Base-by-base conservation (phyloP, 768 basidiomycete species). In the Paxillus involutus region DNA sequence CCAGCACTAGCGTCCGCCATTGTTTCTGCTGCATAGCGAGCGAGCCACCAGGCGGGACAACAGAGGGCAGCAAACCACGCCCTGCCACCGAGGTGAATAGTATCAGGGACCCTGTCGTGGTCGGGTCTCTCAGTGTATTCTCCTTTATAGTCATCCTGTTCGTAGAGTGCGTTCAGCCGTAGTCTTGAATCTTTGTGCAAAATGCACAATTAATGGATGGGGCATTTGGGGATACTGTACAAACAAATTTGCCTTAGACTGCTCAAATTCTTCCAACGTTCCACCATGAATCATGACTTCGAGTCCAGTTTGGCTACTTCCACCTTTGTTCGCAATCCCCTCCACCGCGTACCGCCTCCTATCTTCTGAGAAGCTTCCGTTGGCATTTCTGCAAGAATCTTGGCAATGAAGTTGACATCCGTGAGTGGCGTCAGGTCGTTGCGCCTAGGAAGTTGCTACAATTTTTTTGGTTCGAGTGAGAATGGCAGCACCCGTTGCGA, bases 391-490 rank as follows among this genome's bases (percentile, higher is more conserved):
- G 84, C 77, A 30, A 94, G 75, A 10, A 82, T 73, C 59, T 87
- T 85, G 32, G 85, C 83, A 37, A 98, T 86, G 70, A 89, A 98
- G 47, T 81, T 87, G 16, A 88, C 78, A 62, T 96, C 91, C 1
- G 94, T 97, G 17, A 99, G 78, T 3, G 91, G 91, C 0, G 90
- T 89, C 41, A 97, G 70, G 69, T 99, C 97, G 59, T 89, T 82
- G 24, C 83, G 82, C 59, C 73, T 80, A 0, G 88, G 89, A 0
- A 91, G 76, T 63, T 77, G 78, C 89, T 92, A 17, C 16, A 9
- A 11, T 26, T 32, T 26, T 26, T 26, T 26, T 26, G 26, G 26
- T 26, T 12, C 0, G 2, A 12, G 53, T 57, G 42, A 56, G 57
- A 49, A 29, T 1, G 19, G 12, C 1, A 53, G 11, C 0, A 21